Percentiles rank a stretch among this genome's conserved stretches.
Conservation (phyloP, 192 early-diverging fungal genomes). For the Haplosporangium gracile region DNA sequence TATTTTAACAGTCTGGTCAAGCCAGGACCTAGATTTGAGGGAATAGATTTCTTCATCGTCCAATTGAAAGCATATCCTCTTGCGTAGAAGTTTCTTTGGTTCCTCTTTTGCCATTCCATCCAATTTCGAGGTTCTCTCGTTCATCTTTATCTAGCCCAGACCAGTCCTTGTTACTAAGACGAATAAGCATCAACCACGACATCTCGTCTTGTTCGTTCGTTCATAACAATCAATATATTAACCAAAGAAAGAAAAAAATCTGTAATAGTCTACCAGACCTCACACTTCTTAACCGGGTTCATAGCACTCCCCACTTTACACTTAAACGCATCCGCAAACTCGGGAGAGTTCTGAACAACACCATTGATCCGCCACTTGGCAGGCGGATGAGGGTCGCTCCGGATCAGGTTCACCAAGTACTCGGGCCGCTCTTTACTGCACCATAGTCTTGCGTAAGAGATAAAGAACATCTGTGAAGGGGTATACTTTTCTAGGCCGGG, state of each 20-base stretch:
- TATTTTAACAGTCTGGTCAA: no score
- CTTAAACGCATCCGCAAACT: constrained; percentile 75
- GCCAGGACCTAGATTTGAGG: no score
- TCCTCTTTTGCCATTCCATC: no score
- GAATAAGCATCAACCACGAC: no score
- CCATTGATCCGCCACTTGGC: constrained; percentile 75
- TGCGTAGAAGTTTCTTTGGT: no score
- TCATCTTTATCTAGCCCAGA: no score
- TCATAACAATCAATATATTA: neutral
- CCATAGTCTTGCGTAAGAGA: constrained; percentile 76
- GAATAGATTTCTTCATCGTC: no score
- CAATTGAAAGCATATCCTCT: no score
- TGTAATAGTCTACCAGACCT: neutral
- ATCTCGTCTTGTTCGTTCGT: no score
- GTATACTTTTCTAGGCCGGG: constrained; percentile 67
- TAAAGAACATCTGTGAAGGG: constrained; percentile 71
- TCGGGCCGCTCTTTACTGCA: constrained; percentile 57
- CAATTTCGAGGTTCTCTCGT: no score
- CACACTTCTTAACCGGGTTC: constrained; percentile 75
- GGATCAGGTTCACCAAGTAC: constrained; percentile 55
- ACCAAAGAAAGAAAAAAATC: no score
- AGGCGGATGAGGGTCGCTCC: constrained; percentile 74
- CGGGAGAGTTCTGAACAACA: constrained; percentile 69
- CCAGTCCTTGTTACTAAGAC: no score
- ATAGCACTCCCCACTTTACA: constrained; percentile 68